A percentile compares a stretch with the other conserved stretches of the same genome.
phyloP scores from a whole-genome alignment of 108 stramenopile genomes.

The Ochromonas danica region DNA sequence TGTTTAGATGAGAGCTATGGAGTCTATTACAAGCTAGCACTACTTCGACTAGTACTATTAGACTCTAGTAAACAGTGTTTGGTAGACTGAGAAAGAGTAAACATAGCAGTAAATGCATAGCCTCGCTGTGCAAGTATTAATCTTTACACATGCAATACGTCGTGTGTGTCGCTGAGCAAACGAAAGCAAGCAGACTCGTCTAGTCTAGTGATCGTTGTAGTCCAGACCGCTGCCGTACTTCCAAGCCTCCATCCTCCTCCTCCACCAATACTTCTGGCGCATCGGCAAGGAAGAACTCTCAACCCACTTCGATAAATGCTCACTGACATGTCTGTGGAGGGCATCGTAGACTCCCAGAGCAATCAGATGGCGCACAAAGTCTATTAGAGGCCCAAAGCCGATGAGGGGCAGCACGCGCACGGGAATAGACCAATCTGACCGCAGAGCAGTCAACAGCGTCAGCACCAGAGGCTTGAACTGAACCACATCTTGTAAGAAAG shows the following conservation, averaged over 20 bases:
- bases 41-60: too few relatives aligned
- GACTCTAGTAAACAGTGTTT: too few relatives aligned
- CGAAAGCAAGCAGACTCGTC: too few relatives aligned
- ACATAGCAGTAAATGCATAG: too few relatives aligned
- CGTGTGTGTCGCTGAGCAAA: too few relatives aligned
- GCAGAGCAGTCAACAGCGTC: slow-evolving; percentile 67
- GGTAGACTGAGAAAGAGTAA: too few relatives aligned
- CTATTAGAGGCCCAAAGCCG: slow-evolving; percentile 67
- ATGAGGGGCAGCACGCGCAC: slow-evolving; percentile 72
- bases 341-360: slow-evolving; percentile 67
- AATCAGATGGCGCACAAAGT: slow-evolving; percentile 77
- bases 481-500: slow-evolving; percentile 81
- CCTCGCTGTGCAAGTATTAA: too few relatives aligned
- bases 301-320: background rate
- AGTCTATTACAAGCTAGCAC: too few relatives aligned
- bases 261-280: background rate
- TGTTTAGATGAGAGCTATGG: too few relatives aligned
- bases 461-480: slow-evolving; percentile 73
- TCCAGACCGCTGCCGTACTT: slow-evolving; percentile 38
- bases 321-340: background rate
- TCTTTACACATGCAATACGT: too few relatives aligned
- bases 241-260: slow-evolving; percentile 37
- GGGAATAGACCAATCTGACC: slow-evolving; percentile 72
- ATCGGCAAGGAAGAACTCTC: background rate
- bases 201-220: slow-evolving; percentile 18